These are phyloP conservation scores for Rhizopus sp. DNA, from an alignment of 371 early-diverging fungal species.

Conservation along the genomic window DNA sequence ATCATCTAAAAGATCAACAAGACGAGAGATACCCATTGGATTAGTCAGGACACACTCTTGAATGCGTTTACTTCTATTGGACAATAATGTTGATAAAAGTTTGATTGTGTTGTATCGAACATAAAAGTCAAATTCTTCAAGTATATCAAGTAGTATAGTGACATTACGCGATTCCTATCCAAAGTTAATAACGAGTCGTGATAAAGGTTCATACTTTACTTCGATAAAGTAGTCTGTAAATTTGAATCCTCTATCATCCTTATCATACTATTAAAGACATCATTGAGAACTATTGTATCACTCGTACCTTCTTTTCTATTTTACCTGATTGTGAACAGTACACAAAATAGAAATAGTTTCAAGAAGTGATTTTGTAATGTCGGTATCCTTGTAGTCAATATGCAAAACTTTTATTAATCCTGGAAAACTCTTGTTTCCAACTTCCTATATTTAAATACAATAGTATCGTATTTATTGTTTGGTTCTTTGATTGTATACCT, in stretches of 20 bases:
- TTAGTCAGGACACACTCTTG: slow-evolving; percentile 86
- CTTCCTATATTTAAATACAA: slow-evolving; percentile 56
- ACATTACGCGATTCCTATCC: slow-evolving; percentile 75
- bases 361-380: slow-evolving; percentile 79
- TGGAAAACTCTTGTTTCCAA: slow-evolving; percentile 78
- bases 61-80: slow-evolving; percentile 66
- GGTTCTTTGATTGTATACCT: slow-evolving; percentile 21
- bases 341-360: slow-evolving; percentile 86
- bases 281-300: not conserved
- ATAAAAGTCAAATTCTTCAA: slow-evolving; percentile 92
- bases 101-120: slow-evolving; percentile 89
- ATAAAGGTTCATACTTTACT: slow-evolving; percentile 25
- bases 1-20: slow-evolving; percentile 93
- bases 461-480: not conserved
- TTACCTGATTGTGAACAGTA: slow-evolving; percentile 48
- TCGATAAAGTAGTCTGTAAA: slow-evolving; percentile 56
- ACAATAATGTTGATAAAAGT: slow-evolving; percentile 73
- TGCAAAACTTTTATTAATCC: slow-evolving; percentile 75
- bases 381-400: slow-evolving; percentile 80
- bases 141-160: slow-evolving; percentile 76
- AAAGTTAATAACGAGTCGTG: not conserved
- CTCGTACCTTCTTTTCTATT: not conserved
- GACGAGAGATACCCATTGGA: slow-evolving; percentile 88
- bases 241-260: slow-evolving; percentile 42
- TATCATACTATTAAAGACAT: slow-evolving; percentile 28